Evolutionary conservation across 805 yeast species (phyloP).

Genomic region (Metschnikowia gelsemii): DNA sequence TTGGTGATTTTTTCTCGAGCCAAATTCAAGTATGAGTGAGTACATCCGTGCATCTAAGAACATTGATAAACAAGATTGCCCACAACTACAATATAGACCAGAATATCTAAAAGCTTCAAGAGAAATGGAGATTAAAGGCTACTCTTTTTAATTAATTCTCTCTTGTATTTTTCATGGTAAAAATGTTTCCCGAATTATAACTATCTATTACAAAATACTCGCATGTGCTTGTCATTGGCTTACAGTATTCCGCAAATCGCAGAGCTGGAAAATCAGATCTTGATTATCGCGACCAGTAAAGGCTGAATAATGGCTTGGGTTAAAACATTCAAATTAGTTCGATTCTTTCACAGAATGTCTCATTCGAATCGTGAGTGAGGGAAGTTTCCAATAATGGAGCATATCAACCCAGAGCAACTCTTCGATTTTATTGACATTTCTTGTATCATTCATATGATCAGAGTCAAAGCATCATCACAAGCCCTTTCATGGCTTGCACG

Average conservation of each 20-base stretch:
- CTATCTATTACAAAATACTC: too few relatives aligned
- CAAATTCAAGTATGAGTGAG: neutral
- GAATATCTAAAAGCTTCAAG: too few relatives aligned
- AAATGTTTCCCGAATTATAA: too few relatives aligned
- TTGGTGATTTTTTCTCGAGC: neutral
- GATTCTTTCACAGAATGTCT: too few relatives aligned
- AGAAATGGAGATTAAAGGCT: neutral
- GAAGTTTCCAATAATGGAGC: too few relatives aligned
- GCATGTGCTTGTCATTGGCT: constrained; percentile 1
- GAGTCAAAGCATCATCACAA: too few relatives aligned
- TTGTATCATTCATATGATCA: too few relatives aligned
- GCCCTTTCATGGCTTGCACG: constrained; percentile 1
- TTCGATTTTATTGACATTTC: too few relatives aligned
- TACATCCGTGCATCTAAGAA: constrained; percentile 2
- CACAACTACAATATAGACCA: neutral
- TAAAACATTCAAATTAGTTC: neutral
- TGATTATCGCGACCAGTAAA: constrained; percentile 1
- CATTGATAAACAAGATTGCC: neutral
- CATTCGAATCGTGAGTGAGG: too few relatives aligned
- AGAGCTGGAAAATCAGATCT: constrained; percentile 1
- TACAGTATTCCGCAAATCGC: constrained; percentile 1
- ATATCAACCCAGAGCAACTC: too few relatives aligned
- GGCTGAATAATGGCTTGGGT: constrained; percentile 1
- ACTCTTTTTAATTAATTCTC: neutral
- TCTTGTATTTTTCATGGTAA: neutral